These are phyloP conservation scores for Aspergillus egyptiacus DNA, from an alignment of 495 filamentous ascomycete species.

Conservation along the genomic window DNA sequence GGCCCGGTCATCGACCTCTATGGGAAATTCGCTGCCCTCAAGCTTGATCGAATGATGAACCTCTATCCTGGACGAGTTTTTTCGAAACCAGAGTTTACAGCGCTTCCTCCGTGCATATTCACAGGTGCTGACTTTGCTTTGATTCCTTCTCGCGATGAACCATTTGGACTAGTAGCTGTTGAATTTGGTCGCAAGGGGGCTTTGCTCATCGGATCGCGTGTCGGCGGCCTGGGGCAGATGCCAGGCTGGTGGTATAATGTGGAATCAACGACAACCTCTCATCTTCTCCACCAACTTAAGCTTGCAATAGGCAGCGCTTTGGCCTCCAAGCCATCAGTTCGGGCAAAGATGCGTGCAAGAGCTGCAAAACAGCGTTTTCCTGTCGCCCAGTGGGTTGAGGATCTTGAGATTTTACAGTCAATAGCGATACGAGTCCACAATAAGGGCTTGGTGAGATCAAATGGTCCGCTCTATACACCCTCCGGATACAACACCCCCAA, in stretches of 20 bases:
- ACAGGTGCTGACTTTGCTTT: slow-evolving; percentile 74
- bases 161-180: slow-evolving; percentile 75
- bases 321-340: slow-evolving; percentile 49
- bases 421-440: slow-evolving; percentile 47
- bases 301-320: slow-evolving; percentile 61
- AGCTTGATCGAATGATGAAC: slow-evolving; percentile 66
- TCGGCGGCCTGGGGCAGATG: slow-evolving; percentile 70
- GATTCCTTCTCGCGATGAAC: slow-evolving; percentile 74
- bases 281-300: slow-evolving; percentile 68
- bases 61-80: slow-evolving; percentile 70
- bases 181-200: slow-evolving; percentile 77
- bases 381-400: slow-evolving; percentile 61
- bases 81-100: slow-evolving; percentile 72
- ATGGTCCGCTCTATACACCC: slow-evolving; percentile 24
- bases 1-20: slow-evolving; percentile 75
- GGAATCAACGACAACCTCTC: slow-evolving; percentile 63
- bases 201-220: slow-evolving; percentile 62
- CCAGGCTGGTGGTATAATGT: slow-evolving; percentile 70
- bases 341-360: slow-evolving; percentile 66
- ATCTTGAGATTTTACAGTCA: slow-evolving; percentile 55
- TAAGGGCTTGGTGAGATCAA: slow-evolving; percentile 34
- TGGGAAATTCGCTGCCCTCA: slow-evolving; percentile 70
- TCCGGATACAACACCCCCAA: slow-evolving; percentile 39
- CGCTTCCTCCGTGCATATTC: slow-evolving; percentile 69
- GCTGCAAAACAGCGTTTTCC: slow-evolving; percentile 76